A percentile compares a stretch with the other conserved stretches of the same genome.
These are phyloP conservation scores for Gracilaria domingensis DNA, from an alignment of 23 red algal genomes.

Conservation along the genomic window DNA sequence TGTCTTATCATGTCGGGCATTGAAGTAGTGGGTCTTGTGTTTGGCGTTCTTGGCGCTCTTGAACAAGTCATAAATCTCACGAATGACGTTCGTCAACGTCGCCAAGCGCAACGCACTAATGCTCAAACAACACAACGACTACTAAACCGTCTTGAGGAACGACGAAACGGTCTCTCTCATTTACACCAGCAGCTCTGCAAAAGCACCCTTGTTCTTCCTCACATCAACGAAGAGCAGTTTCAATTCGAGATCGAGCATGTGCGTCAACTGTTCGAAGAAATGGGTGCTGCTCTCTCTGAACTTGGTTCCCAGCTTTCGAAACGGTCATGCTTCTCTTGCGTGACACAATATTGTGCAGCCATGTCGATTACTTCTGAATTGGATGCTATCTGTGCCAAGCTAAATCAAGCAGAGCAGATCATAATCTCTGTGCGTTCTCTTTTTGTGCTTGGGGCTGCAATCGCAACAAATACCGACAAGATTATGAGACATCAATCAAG, in stretches of 20 bases:
- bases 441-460: conserved; percentile 7
- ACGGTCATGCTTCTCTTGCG: not conserved
- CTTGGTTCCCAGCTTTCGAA: not conserved
- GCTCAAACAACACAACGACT: not conserved
- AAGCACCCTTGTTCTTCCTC: not conserved
- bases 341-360: not conserved
- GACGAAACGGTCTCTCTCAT: not conserved
- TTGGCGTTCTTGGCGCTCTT: not conserved
- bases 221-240: not conserved
- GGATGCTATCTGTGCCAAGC: not conserved
- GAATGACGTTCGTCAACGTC: conserved; percentile 3
- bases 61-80: conserved; percentile 1
- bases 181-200: not conserved
- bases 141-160: not conserved
- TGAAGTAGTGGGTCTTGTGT: not conserved
- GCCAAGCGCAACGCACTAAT: not conserved
- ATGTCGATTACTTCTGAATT: conserved; percentile 3
- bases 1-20: conserved; percentile 12
- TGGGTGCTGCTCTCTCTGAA: not conserved
- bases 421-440: conserved; percentile 14
- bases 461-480: not conserved
- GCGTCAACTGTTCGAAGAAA: not conserved
- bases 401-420: not conserved
- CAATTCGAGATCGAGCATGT: not conserved
- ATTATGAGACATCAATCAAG: conserved; percentile 13